Percentiles rank a stretch among this genome's conserved stretches.
Evolutionary conservation across 306 rosid species (phyloP).

Genomic region (Rosa lucieae): DNA sequence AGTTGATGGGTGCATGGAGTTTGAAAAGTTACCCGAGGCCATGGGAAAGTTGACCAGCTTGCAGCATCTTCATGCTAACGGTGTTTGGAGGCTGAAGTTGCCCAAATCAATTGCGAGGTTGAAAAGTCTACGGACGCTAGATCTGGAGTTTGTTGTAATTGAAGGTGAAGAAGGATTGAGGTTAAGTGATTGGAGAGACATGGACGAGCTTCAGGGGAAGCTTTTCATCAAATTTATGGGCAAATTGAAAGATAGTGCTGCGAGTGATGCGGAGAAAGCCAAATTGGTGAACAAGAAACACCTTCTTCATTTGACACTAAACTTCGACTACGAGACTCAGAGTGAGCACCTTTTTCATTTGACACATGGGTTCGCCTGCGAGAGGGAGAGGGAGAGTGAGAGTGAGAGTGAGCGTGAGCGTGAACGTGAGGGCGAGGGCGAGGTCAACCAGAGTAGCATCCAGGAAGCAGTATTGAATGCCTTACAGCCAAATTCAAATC

Average conservation of each 20-base stretch:
- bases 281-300: neutral
- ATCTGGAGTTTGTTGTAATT: neutral
- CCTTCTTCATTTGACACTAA: neutral
- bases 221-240: fast-evolving
- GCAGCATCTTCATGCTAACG: neutral
- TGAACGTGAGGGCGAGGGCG: no score
- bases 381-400: no score
- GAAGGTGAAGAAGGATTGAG: neutral
- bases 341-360: no score
- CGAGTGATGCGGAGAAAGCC: neutral
- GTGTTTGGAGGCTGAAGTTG: neutral
- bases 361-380: no score
- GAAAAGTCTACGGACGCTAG: neutral
- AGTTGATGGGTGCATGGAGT: neutral
- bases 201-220: neutral
- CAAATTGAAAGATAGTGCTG: no score
- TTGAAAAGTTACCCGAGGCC: neutral
- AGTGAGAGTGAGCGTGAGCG: no score
- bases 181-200: neutral
- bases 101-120: neutral
- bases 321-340: no score
- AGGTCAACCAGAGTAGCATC: no score
- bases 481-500: neutral
- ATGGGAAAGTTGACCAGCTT: conserved; percentile 8
- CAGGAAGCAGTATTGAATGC: neutral